These are phyloP conservation scores for Wickerhamiella infanticola DNA, from an alignment of 1,139 yeast genomes.

Conservation along the genomic window DNA sequence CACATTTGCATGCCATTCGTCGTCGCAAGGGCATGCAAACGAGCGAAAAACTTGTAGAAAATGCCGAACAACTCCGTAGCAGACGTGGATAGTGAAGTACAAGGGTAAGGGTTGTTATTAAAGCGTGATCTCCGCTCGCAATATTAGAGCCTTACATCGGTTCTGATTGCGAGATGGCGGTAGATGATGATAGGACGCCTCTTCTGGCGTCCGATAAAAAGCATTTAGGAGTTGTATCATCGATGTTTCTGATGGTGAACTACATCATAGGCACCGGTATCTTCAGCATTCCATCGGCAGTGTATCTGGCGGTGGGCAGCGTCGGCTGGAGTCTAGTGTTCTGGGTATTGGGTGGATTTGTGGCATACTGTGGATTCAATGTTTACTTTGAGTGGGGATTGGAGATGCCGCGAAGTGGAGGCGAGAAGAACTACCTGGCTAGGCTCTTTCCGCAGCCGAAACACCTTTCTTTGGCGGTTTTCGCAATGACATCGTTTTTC, in stretches of 20 bases:
- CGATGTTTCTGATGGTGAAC: conserved; percentile 55
- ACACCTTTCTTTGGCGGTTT: conserved; percentile 57
- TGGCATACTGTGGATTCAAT: conserved; percentile 58
- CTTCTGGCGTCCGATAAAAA: conserved; percentile 4
- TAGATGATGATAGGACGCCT: not conserved
- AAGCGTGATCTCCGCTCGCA: too few species aligned
- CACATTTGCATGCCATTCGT: conserved; percentile 69
- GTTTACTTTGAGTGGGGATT: conserved; percentile 78
- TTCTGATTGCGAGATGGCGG: not conserved
- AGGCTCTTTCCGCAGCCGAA: conserved; percentile 54
- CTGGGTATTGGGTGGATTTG: conserved; percentile 66
- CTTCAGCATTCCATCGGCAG: conserved; percentile 72
- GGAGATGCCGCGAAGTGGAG: conserved; percentile 75
- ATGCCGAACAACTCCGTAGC: conserved; percentile 83
- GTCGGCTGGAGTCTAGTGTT: conserved; percentile 57
- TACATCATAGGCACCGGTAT: conserved; percentile 84
- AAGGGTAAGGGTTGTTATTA: too few species aligned
- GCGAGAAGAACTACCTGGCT: conserved; percentile 73
- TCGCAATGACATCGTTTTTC: conserved; percentile 51
- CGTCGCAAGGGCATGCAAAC: conserved; percentile 79
- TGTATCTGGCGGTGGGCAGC: conserved; percentile 52
- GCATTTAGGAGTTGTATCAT: conserved; percentile 50
- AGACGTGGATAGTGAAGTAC: not conserved
- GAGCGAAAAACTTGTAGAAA: conserved; percentile 76
- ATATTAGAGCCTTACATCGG: too few species aligned